Evolutionary conservation across 345 rosid species (phyloP).

Genomic region (Dimocarpus longan): DNA sequence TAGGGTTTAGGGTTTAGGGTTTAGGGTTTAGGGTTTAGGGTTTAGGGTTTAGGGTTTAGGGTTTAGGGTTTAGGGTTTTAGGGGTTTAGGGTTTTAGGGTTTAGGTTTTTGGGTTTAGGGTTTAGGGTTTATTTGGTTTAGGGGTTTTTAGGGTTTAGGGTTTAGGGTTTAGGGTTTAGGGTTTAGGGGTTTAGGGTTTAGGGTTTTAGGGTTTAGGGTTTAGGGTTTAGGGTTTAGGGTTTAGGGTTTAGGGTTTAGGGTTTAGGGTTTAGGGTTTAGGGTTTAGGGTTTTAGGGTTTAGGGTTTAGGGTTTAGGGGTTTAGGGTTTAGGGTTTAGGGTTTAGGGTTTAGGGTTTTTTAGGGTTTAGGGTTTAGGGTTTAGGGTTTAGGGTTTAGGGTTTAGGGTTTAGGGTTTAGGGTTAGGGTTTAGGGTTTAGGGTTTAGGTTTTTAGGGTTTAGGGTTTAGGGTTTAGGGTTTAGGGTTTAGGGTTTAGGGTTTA

Average conservation of each 20-base stretch:
- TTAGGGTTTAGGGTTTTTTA: too few relatives aligned
- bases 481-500: too few relatives aligned
- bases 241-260: background rate
- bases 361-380: too few relatives aligned
- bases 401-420: too few relatives aligned
- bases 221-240: conserved; percentile 8
- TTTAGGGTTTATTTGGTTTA: conserved; percentile 19
- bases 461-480: too few relatives aligned
- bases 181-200: conserved; percentile 16
- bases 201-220: conserved; percentile 15
- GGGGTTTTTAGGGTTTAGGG: conserved; percentile 20
- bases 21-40: conserved; percentile 13
- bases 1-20: conserved; percentile 14
- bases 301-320: conserved; percentile 7
- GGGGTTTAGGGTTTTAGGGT: too few relatives aligned
- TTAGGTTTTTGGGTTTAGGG: conserved; percentile 21
- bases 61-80: conserved; percentile 18
- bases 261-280: conserved; percentile 9
- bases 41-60: conserved; percentile 20
- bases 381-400: too few relatives aligned
- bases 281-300: background rate
- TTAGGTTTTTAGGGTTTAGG: too few relatives aligned
- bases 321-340: conserved; percentile 10
- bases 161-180: conserved; percentile 17
- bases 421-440: too few relatives aligned